Evolutionary conservation across 768 basidiomycete species (phyloP).

Genomic region (Cyathus striatus): DNA sequence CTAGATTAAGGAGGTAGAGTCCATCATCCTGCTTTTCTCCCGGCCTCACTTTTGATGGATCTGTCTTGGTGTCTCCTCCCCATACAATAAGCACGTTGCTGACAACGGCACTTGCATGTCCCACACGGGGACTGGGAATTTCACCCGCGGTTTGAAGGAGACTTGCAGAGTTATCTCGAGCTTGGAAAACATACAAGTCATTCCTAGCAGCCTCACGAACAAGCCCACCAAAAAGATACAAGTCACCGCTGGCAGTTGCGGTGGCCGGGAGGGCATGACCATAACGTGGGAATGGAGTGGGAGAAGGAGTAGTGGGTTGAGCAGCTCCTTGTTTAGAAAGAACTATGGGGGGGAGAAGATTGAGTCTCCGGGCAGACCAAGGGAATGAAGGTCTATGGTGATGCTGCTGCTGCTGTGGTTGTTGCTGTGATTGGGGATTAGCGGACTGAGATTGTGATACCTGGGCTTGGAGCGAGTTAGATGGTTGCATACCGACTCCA

Average conservation of each 20-base stretch:
- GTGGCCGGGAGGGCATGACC: constrained; percentile 87
- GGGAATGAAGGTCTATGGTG: constrained; percentile 76
- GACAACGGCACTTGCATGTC: constrained; percentile 93
- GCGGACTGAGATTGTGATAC: constrained; percentile 8
- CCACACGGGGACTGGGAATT: constrained; percentile 85
- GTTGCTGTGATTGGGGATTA: too few species aligned
- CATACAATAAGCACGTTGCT: constrained; percentile 95
- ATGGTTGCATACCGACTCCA: constrained; percentile 17
- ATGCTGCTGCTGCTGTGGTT: constrained; percentile 28
- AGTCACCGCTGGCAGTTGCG: constrained; percentile 76
- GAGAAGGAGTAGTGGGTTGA: constrained; percentile 65
- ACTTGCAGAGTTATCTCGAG: constrained; percentile 71
- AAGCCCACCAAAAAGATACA: constrained; percentile 96
- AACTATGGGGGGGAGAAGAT: constrained; percentile 61
- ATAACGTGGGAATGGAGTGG: constrained; percentile 93
- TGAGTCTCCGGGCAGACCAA: constrained; percentile 75
- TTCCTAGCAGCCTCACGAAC: constrained; percentile 87
- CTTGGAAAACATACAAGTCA: constrained; percentile 89
- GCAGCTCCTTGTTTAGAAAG: constrained; percentile 60
- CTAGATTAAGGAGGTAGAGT: constrained; percentile 89
- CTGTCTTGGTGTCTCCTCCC: constrained; percentile 95
- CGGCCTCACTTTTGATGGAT: constrained; percentile 44
- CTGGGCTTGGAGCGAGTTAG: constrained; percentile 18
- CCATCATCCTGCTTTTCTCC: constrained; percentile 86
- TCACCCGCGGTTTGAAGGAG: constrained; percentile 87